Conservation (phyloP, 345 rosid genomes). For the Hibiscus mutabilis region DNA sequence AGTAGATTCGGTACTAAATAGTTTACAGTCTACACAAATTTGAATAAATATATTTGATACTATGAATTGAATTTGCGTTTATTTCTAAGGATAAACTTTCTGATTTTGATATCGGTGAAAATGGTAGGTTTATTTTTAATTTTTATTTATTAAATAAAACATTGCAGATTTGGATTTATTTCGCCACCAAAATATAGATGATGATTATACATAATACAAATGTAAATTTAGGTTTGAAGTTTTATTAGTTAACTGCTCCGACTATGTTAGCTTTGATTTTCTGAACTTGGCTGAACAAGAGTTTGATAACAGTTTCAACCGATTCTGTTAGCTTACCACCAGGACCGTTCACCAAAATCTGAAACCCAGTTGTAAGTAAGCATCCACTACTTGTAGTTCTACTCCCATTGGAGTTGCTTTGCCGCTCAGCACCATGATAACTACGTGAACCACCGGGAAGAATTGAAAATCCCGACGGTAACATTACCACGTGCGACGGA, state of each 20-base stretch:
- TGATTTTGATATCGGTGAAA: too few relatives aligned
- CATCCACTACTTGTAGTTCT: conserved; percentile 43
- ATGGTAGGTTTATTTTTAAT: too few relatives aligned
- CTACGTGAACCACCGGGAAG: conserved; percentile 44
- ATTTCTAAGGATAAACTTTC: too few relatives aligned
- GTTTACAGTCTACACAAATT: too few relatives aligned
- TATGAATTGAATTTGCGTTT: too few relatives aligned
- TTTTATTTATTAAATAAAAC: too few relatives aligned
- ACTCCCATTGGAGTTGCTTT: neutral
- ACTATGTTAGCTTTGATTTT: conserved; percentile 51
- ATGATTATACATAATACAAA: too few relatives aligned
- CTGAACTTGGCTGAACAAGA: conserved; percentile 70
- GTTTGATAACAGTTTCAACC: conserved; percentile 68
- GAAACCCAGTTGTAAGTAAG: conserved; percentile 72
- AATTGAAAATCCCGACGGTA: conserved; percentile 79
- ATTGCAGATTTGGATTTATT: too few relatives aligned
- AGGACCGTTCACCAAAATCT: conserved; percentile 75
- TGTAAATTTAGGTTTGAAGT: neutral
- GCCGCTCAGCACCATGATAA: conserved; percentile 5
- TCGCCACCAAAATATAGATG: too few relatives aligned
- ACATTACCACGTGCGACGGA: conserved; percentile 67
- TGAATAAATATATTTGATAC: too few relatives aligned
- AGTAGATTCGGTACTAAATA: too few relatives aligned
- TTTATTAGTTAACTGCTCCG: neutral
- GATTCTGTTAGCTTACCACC: conserved; percentile 80